These are phyloP conservation scores for Dactylonectria macrodidyma DNA, from an alignment of 2,329 filamentous ascomycete genomes.

Conservation along the genomic window DNA sequence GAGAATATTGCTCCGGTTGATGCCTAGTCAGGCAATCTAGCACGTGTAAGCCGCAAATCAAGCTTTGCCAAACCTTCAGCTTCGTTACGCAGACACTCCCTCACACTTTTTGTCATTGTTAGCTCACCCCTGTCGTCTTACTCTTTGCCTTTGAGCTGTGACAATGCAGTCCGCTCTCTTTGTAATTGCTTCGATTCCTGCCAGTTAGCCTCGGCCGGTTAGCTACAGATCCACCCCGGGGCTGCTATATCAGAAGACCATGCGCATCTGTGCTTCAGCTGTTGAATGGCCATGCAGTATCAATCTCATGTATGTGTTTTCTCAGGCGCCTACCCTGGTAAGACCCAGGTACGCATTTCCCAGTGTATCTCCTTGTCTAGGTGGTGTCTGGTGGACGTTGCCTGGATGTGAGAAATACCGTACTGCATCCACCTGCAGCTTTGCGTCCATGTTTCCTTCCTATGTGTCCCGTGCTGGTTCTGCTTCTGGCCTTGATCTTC, in stretches of 20 bases:
- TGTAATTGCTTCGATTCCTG: background rate
- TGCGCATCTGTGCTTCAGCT: background rate
- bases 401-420: background rate
- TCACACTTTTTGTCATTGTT: background rate
- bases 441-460: constrained; percentile 6
- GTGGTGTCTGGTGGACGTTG: constrained; percentile 3
- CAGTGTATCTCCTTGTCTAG: background rate
- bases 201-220: background rate
- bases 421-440: background rate
- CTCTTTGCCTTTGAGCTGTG: background rate
- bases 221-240: background rate
- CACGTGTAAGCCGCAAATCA: constrained; percentile 10
- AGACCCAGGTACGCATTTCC: constrained; percentile 1
- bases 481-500: background rate
- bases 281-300: background rate
- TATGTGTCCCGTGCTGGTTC: background rate
- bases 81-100: background rate
- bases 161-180: background rate
- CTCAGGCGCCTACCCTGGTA: constrained; percentile 3
- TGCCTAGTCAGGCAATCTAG: background rate
- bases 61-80: constrained; percentile 2
- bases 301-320: background rate
- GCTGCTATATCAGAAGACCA: background rate
- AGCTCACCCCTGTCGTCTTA: background rate
- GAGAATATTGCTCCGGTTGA: background rate